Evolutionary conservation across 176 grass and related monocot species (phyloP).

Genomic region (Avena eriantha): DNA sequence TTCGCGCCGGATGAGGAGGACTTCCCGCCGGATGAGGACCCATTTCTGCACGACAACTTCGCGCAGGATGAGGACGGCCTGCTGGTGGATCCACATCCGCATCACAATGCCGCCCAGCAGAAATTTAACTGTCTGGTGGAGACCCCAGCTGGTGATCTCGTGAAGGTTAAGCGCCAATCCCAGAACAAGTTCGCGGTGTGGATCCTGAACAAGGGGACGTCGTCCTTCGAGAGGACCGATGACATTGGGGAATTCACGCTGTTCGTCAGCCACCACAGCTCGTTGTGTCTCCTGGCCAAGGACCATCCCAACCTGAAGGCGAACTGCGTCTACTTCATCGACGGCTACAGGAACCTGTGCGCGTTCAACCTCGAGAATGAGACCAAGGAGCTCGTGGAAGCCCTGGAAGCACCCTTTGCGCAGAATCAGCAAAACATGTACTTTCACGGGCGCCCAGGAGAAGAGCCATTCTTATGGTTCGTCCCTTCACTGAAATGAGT

Average conservation of each 20-base stretch:
- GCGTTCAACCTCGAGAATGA: conserved; percentile 51
- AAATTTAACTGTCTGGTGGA: conserved; percentile 43
- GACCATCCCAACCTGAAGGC: conserved; percentile 46
- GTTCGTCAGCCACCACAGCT: conserved; percentile 47
- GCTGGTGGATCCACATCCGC: neutral
- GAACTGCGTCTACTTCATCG: conserved; percentile 61
- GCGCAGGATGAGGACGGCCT: neutral
- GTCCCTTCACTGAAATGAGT: conserved; percentile 50
- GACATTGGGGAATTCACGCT: conserved; percentile 43
- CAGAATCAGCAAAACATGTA: no score
- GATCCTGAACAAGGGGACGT: conserved; percentile 37
- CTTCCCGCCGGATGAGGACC: no score
- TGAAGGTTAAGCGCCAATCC: conserved; percentile 45
- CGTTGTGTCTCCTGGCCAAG: conserved; percentile 35
- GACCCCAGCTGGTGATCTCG: conserved; percentile 51
- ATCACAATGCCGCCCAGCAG: neutral
- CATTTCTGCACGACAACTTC: no score
- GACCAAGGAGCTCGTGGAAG: conserved; percentile 52
- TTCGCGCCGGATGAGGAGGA: no score
- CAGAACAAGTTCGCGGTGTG: conserved; percentile 43
- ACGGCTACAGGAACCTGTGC: conserved; percentile 44
- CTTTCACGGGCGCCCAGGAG: no score
- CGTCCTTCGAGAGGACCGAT: conserved; percentile 22
- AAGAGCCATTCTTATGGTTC: conserved; percentile 27
- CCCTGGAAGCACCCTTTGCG: neutral